Evolutionary conservation across 78 protist species (phyloP), one percentile per base, ranked within the genome.

Genomic region (Tieghemostelium lacteum): DNA sequence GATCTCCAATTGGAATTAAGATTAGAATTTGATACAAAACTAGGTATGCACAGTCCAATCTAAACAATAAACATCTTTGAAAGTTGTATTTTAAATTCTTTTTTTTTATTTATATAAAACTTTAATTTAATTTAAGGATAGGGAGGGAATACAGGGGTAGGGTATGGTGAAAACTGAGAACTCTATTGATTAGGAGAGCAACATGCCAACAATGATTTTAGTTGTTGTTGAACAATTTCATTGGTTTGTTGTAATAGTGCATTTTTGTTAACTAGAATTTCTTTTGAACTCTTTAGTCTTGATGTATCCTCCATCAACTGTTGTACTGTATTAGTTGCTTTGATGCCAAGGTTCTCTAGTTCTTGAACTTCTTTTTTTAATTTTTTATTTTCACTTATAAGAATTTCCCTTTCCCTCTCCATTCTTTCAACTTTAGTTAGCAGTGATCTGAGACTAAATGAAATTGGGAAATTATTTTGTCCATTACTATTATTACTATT

Each of bases 11-110:
- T 77, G 36, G 93, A 77, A 55, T 71, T 75, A 54, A 37, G 87
- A 42, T 62, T 88, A 22, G 93, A 88, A 5, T 88, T 88, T 52
- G 93, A 88, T 63, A 88, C 93, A 3, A 69, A 71, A 54, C 85
- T 87, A 1, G 93, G 93, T 49, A 87, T 76, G 86, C 64, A 86
- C 61, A 42, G 65, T 24, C 92, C 92, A 33, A 70, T 73, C 8
- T 85, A 70, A 71, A 55, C 60, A 80, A 50, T n/a, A n/a, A n/a
- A n/a, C n/a, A n/a, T n/a, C n/a, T n/a, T n/a, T n/a, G n/a, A n/a
- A n/a, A n/a, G n/a, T n/a, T n/a, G n/a, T n/a, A n/a, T n/a, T n/a
- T n/a, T n/a, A n/a, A n/a, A n/a, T n/a, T n/a, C n/a, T n/a, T n/a
- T n/a, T n/a, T n/a, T n/a, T n/a, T n/a, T n/a, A n/a, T n/a, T n/a